Base-by-base conservation (phyloP, 352 stramenopile genomes). In the Phytophthora foliorum region DNA sequence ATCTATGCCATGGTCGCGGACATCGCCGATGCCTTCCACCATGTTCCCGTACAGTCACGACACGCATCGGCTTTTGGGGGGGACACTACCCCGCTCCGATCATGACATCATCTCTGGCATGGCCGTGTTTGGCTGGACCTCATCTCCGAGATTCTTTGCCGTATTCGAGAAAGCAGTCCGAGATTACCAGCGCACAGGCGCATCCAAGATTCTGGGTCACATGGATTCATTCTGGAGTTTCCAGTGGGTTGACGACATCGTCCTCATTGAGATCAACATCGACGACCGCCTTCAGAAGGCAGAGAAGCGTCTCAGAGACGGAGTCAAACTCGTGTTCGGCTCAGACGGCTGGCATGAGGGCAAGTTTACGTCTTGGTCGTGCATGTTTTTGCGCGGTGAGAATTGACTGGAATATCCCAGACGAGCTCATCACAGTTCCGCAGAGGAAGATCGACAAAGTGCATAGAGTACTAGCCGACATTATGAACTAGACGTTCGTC, bases 301-400 rank as follows among this genome's bases (percentile, higher is more conserved):
- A 13, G 51, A 58, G 21, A 32, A 58, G 36, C 51, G 55, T 45
- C 55, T 62, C 42, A 62, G 55, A 54, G 41, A 62, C 29, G 41
- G 41, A 17, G 21, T 62, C 4, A 62, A 62, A n/a, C 42, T 62
- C 25, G 55, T 62, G 16, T 62, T 62, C 29, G 55, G 55, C 6
- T 62, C 55, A 17, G 41, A 54, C 6, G 55, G 55, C 11, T 62
- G 55, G 55, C 25, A 62, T n/a, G 55, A 54, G 46, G 41, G 55
- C 0, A 54, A 62, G 19, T 62, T 62, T 29, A 53, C 36, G 34
- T 54, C 41, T 27, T 62, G 27, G 31, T 45, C 55, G 17, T 8
- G 13, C 4, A 4, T 17, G n/a, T 1, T 62, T 62, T 16, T 42
- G 38, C 41, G 55, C 27, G 6, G 55, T 62, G n/a, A 42, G 42